Percentiles rank a stretch among this genome's conserved stretches.
phyloP scores from a whole-genome alignment of 1,284 basidiomycete genomes.

The Trichosporon sp. region DNA sequence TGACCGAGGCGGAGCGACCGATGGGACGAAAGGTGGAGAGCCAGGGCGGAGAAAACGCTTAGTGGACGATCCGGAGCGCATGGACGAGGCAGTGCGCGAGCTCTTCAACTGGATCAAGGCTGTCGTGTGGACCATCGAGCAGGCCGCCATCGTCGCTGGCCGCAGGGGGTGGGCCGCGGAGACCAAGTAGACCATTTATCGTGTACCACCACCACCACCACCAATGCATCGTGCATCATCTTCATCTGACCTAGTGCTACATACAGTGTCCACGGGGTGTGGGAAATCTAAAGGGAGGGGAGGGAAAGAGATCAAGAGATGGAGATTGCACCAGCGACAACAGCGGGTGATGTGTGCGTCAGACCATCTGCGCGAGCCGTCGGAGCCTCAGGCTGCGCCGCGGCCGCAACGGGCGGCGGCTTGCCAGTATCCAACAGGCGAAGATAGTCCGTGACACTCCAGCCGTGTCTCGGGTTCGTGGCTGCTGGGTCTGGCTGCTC shows the following conservation, averaged over 20 bases:
- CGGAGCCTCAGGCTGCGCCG: neutral
- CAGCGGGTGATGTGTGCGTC: neutral
- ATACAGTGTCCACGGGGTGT: neutral
- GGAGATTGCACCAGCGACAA: neutral
- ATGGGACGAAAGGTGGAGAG: neutral
- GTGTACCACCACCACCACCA: neutral
- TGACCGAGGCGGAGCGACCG: neutral
- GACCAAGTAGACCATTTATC: neutral
- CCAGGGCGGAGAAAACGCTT: slow-evolving; percentile 18
- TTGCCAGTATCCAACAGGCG: slow-evolving; percentile 33
- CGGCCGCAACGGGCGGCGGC: neutral
- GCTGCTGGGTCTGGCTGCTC: slow-evolving; percentile 1
- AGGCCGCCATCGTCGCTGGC: slow-evolving; percentile 44
- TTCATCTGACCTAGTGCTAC: neutral
- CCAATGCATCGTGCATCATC: neutral
- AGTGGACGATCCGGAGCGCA: slow-evolving; percentile 38
- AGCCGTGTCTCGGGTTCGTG: slow-evolving; percentile 28
- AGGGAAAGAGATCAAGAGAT: neutral
- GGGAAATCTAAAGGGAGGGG: neutral
- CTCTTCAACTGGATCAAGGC: slow-evolving; percentile 49
- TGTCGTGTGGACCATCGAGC: slow-evolving; percentile 48
- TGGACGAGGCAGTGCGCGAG: slow-evolving; percentile 45
- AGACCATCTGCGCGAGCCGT: neutral
- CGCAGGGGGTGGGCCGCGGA: slow-evolving; percentile 21
- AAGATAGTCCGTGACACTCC: slow-evolving; percentile 34